Conservation (phyloP, 768 basidiomycete species). For the Auriscalpium orientale region DNA sequence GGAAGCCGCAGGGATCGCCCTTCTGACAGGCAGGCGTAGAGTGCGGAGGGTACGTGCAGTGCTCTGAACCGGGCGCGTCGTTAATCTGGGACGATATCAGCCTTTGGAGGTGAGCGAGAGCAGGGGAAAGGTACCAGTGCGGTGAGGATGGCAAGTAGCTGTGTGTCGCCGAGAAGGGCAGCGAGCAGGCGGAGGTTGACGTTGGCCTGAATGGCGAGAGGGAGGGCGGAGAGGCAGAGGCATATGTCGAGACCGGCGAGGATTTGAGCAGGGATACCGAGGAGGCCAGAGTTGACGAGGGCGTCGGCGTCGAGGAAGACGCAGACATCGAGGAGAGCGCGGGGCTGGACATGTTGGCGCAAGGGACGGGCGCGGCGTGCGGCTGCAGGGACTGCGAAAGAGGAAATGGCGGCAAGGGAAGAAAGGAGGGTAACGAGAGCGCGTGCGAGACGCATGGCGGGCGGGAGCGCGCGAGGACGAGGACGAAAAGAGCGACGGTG, state of each 20-base stretch:
- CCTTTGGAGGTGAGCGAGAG: not conserved
- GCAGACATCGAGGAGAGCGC: slow-evolving; percentile 16
- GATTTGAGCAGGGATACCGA: slow-evolving; percentile 1
- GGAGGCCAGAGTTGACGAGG: not conserved
- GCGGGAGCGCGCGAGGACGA: not conserved
- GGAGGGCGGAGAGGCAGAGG: slow-evolving; percentile 29
- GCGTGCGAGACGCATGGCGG: slow-evolving; percentile 2
- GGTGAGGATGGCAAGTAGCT: slow-evolving; percentile 7
- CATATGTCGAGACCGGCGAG: slow-evolving; percentile 24
- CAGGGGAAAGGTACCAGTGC: slow-evolving; percentile 17
- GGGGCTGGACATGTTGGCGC: slow-evolving; percentile 15
- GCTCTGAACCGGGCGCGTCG: slow-evolving; percentile 21
- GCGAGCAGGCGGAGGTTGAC: slow-evolving; percentile 5
- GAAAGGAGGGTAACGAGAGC: not conserved
- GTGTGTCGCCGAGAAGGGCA: slow-evolving; percentile 4
- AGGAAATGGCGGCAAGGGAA: not conserved
- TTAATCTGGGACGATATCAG: slow-evolving; percentile 26
- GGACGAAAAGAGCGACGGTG: slow-evolving; percentile 5
- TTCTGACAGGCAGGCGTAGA: slow-evolving; percentile 25
- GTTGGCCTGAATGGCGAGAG: slow-evolving; percentile 7
- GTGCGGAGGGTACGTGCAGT: slow-evolving; percentile 29
- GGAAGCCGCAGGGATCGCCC: slow-evolving; percentile 29
- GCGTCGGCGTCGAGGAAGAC: slow-evolving; percentile 11
- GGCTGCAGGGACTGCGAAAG: not conserved
- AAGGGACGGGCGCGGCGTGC: not conserved